These are phyloP conservation scores for Alloascoidea hylecoeti DNA, from an alignment of 805 yeast species.

Conservation along the genomic window DNA sequence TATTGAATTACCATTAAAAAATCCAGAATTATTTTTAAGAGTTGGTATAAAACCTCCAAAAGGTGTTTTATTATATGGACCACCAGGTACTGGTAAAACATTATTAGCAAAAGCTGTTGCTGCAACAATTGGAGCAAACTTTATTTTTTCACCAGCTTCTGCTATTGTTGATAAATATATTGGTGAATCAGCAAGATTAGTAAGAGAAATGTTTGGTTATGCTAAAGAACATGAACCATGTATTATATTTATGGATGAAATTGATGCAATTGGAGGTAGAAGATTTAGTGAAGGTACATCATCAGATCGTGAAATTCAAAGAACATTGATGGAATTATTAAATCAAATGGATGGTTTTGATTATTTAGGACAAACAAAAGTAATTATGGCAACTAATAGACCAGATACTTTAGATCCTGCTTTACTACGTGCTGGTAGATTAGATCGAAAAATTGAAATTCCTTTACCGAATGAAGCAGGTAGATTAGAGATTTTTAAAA, in stretches of 20 bases:
- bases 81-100: constrained; percentile 98
- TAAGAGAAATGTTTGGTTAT: constrained; percentile 95
- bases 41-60: constrained; percentile 99
- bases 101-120: constrained; percentile 95
- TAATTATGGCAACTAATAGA: constrained; percentile 98
- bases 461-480: constrained; percentile 95
- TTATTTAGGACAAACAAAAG: constrained; percentile 90
- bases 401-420: constrained; percentile 99
- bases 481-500: constrained; percentile 84
- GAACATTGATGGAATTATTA: constrained; percentile 92
- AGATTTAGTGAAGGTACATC: constrained; percentile 96
- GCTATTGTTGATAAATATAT: constrained; percentile 97
- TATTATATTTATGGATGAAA: constrained; percentile 96
- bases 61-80: constrained; percentile 93
- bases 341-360: constrained; percentile 99
- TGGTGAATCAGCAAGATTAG: constrained; percentile 93
- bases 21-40: constrained; percentile 89
- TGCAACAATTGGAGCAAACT: constrained; percentile 96
- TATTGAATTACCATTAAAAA: constrained; percentile 90
- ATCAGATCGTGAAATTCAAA: constrained; percentile 96
- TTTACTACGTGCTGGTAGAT: constrained; percentile 89
- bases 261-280: constrained; percentile 98
- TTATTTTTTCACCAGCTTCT: constrained; percentile 95
- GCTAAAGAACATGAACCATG: constrained; percentile 98
- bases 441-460: constrained; percentile 92